Evolutionary conservation across 106 monocot species (phyloP).

Genomic region (Xerophyta viscosa): DNA sequence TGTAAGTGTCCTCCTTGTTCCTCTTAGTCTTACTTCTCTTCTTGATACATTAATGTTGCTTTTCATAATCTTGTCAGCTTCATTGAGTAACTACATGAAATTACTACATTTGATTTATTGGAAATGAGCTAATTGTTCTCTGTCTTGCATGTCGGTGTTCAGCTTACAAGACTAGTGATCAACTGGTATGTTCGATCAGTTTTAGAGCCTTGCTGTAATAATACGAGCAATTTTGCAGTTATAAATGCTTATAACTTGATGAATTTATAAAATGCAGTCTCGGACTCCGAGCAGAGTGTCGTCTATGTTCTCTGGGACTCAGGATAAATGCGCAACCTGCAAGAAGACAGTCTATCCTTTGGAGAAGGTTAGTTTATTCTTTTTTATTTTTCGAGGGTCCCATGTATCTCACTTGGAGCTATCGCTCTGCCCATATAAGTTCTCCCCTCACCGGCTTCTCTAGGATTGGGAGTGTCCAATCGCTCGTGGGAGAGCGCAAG

Average conservation of each 20-base stretch:
- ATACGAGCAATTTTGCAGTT: no score
- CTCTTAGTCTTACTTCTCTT: neutral
- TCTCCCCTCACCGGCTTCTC: no score
- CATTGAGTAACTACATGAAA: no score
- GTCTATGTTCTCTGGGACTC: conserved; percentile 55
- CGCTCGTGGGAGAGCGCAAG: no score
- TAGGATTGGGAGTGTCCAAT: no score
- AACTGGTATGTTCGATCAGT: conserved; percentile 1
- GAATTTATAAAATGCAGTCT: conserved; percentile 8
- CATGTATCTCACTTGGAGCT: no score
- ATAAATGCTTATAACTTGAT: neutral
- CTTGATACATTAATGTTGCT: neutral
- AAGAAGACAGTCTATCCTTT: conserved; percentile 68
- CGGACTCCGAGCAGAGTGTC: conserved; percentile 57
- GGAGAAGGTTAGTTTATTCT: conserved; percentile 40
- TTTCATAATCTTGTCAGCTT: neutral
- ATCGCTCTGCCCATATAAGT: no score
- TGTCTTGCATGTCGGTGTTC: conserved; percentile 1
- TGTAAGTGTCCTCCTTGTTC: conserved; percentile 11
- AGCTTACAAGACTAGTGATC: conserved; percentile 1
- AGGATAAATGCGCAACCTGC: conserved; percentile 65
- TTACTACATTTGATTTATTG: no score
- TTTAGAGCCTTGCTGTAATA: neutral
- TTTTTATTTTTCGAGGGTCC: no score
- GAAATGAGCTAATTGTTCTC: no score